Percentiles rank a stretch among this genome's conserved stretches.
Conservation (phyloP, 2,329 filamentous ascomycete genomes). For the Fusarium secorum region DNA sequence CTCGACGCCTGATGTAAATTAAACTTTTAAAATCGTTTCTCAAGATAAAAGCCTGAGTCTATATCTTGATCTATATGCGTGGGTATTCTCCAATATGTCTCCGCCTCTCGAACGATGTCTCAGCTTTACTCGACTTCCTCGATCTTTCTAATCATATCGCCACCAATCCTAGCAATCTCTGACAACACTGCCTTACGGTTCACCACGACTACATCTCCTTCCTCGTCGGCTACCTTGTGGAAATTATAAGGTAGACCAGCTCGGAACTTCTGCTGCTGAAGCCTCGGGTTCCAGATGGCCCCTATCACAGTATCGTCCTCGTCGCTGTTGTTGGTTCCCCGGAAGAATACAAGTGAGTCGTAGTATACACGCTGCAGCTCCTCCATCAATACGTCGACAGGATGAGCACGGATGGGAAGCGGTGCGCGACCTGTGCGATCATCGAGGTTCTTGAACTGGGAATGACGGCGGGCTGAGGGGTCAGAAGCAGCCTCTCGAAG, state of each 20-base stretch:
- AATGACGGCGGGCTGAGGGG: constrained; percentile 50
- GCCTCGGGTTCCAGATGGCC: constrained; percentile 65
- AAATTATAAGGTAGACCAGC: constrained; percentile 73
- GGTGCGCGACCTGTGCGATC: constrained; percentile 57
- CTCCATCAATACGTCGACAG: constrained; percentile 67
- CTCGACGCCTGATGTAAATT: background rate
- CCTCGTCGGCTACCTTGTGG: constrained; percentile 44
- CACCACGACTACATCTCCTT: constrained; percentile 63
- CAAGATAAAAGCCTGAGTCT: background rate
- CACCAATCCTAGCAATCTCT: constrained; percentile 75
- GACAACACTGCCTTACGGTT: constrained; percentile 73
- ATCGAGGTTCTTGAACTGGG: constrained; percentile 84
- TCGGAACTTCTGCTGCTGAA: constrained; percentile 69
- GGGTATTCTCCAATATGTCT: constrained; percentile 18
- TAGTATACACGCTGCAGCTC: constrained; percentile 75
- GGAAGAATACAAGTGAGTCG: constrained; percentile 80
- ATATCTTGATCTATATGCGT: constrained; percentile 25
- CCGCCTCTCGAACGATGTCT: background rate
- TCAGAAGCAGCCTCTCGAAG: constrained; percentile 50
- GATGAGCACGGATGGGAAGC: constrained; percentile 64
- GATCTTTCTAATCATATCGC: constrained; percentile 72
- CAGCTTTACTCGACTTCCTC: constrained; percentile 53
- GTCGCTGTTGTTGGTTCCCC: constrained; percentile 58
- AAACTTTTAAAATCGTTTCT: background rate
- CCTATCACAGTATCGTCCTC: constrained; percentile 61